phyloP scores from a whole-genome alignment of 2,329 filamentous ascomycete species.

The Chrysoporthe puriensis region DNA sequence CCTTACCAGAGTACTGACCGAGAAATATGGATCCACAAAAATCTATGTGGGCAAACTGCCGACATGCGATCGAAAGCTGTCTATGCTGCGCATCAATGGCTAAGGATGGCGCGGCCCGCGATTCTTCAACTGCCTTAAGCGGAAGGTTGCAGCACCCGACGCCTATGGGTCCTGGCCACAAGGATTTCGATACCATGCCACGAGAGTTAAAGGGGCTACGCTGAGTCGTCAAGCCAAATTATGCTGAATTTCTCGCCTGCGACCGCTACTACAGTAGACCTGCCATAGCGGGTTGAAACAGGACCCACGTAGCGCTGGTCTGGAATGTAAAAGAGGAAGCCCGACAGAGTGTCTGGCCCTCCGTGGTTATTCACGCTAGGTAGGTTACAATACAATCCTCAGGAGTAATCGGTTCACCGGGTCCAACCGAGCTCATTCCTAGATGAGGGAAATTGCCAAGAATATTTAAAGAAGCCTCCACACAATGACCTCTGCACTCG shows the following conservation, averaged over 20 bases:
- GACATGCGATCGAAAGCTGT: not conserved
- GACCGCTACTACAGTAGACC: conserved; percentile 10
- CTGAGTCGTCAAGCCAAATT: not conserved
- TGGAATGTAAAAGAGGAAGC: conserved; percentile 1
- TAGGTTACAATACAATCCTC: conserved; percentile 15
- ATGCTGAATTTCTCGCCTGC: not conserved
- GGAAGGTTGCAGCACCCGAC: conserved; percentile 23
- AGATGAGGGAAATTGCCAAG: conserved; percentile 9
- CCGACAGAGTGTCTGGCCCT: not conserved
- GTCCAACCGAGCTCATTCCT: not conserved
- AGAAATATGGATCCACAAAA: not conserved
- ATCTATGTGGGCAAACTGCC: not conserved
- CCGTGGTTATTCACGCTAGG: conserved; percentile 1
- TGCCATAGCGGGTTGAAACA: conserved; percentile 15
- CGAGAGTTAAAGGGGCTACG: not conserved
- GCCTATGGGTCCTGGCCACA: conserved; percentile 9
- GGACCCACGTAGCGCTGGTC: conserved; percentile 6
- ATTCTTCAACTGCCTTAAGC: conserved; percentile 21
- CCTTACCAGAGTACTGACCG: conserved; percentile 6
- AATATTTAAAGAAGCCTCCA: conserved; percentile 1
- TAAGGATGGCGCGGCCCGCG: conserved; percentile 14
- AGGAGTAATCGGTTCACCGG: not conserved
- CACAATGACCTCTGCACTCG: not conserved
- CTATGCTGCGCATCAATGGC: not conserved
- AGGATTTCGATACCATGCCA: conserved; percentile 4